Evolutionary conservation across 129 eudicot genomes (phyloP).

Genomic region (Pittosporum tobira): DNA sequence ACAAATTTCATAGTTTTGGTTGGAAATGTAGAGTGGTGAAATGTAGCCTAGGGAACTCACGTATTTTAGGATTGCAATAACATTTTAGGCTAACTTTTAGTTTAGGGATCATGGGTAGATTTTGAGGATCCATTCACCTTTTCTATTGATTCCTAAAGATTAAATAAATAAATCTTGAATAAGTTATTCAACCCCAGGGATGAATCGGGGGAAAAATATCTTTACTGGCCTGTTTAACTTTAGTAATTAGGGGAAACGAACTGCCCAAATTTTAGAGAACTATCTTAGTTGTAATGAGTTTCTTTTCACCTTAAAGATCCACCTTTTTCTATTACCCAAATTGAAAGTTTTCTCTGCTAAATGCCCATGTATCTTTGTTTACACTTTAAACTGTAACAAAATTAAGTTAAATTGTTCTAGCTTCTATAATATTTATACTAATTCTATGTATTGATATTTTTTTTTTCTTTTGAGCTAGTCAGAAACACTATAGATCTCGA

Average conservation of each 20-base stretch:
- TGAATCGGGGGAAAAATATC: too few relatives aligned
- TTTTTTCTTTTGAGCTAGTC: conserved; percentile 38
- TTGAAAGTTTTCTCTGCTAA: not conserved
- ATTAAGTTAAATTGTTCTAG: not conserved
- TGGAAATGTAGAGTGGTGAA: not conserved
- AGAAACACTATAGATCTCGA: conserved; percentile 78
- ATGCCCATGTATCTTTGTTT: too few relatives aligned
- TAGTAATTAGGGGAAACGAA: not conserved
- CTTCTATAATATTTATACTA: not conserved
- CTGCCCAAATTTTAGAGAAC: not conserved
- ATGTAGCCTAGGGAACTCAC: too few relatives aligned
- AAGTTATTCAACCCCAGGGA: too few relatives aligned
- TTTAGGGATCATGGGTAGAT: not conserved
- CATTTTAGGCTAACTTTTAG: not conserved
- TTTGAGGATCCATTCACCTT: too few relatives aligned
- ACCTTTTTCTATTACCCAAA: not conserved
- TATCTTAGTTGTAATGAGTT: not conserved
- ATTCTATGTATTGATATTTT: conserved; percentile 3
- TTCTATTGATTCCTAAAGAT: too few relatives aligned
- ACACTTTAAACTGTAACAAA: too few relatives aligned
- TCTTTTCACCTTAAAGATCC: not conserved
- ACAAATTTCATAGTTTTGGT: too few relatives aligned
- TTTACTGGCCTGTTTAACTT: conserved; percentile 2
- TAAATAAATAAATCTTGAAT: too few relatives aligned
- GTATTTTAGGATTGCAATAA: too few relatives aligned